Evolutionary conservation across 352 stramenopile species (phyloP), one percentile per base, ranked within the genome.

Genomic region (Pythium rishiriense): DNA sequence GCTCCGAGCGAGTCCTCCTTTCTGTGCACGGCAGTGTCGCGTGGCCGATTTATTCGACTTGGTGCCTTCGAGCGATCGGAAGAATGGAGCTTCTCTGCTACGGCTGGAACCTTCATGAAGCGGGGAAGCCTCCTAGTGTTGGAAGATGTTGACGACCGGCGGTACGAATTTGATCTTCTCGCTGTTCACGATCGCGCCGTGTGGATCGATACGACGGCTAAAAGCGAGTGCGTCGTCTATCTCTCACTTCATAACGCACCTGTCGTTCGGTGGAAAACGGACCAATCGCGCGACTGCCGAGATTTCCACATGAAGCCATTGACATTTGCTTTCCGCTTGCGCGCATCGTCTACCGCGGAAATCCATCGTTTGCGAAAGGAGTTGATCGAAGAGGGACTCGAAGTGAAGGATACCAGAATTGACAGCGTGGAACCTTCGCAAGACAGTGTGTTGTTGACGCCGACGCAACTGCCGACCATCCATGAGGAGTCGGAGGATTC

Each of bases 271-370:
- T 47, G 55, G 28, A 15, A 22, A 2, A 29, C 22, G 25, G n/a
- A 62, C 8, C 49, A 47, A 4, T 24, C 21, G n/a, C 58, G 65
- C 5, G 25, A 53, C 0, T 68, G 56, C 45, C 35, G 10, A 5
- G 57, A 72, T 35, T 75, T 69, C 17, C 53, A 75, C 26, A 55
- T 68, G 43, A 55, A 57, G 25, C 15, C 63, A 31, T 37, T 75
- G 25, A 58, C 57, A 11, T 75, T 75, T 56, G 58, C 63, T 12
- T 58, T 75, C 22, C 22, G 47, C 24, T 8, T 69, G 22, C n/a
- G 31, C 7, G 25, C 65, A 14, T 33, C 45, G 1, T 51, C 54
- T 17, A 4, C 43, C 1, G 11, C 1, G 10, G 57, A 24, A 1
- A 48, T 68, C 12, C 33, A 42, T 12, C 17, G 10, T 29, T 41